Evolutionary conservation across 2,329 filamentous ascomycete species (phyloP).

Genomic region (Graphilbum ipis-grandicollis): DNA sequence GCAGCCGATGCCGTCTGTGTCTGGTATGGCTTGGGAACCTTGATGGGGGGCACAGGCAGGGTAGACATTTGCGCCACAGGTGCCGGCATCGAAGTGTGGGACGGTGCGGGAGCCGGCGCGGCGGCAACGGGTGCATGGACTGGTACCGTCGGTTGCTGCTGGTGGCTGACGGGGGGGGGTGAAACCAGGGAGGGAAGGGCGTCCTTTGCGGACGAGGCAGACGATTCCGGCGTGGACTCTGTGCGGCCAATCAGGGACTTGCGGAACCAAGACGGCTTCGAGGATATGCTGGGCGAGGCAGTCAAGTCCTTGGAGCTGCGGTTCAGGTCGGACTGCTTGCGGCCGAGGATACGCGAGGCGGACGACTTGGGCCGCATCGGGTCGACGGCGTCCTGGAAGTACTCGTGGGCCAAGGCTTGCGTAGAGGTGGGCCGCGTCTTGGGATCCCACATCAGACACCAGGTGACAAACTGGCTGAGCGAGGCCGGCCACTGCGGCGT

Average conservation of each 20-base stretch:
- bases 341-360: conserved; percentile 64
- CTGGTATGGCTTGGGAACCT: too few species aligned
- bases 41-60: too few species aligned
- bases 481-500: conserved; percentile 80
- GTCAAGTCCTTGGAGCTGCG: conserved; percentile 47
- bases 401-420: conserved; percentile 90
- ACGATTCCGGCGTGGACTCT: conserved; percentile 43
- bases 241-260: conserved; percentile 78
- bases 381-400: conserved; percentile 83
- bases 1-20: too few species aligned
- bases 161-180: neutral
- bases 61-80: too few species aligned
- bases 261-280: conserved; percentile 96
- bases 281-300: conserved; percentile 43
- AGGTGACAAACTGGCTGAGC: conserved; percentile 85
- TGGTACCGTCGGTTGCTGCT: neutral
- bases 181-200: conserved; percentile 1
- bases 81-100: too few species aligned
- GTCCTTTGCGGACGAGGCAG: conserved; percentile 10
- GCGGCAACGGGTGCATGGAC: neutral
- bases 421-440: conserved; percentile 79
- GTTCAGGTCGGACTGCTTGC: conserved; percentile 76
- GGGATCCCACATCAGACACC: conserved; percentile 98
- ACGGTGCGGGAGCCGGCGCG: neutral
- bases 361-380: conserved; percentile 85